Evolutionary conservation across 2,329 filamentous ascomycete species (phyloP).

Genomic region (Metarhizium sp.): DNA sequence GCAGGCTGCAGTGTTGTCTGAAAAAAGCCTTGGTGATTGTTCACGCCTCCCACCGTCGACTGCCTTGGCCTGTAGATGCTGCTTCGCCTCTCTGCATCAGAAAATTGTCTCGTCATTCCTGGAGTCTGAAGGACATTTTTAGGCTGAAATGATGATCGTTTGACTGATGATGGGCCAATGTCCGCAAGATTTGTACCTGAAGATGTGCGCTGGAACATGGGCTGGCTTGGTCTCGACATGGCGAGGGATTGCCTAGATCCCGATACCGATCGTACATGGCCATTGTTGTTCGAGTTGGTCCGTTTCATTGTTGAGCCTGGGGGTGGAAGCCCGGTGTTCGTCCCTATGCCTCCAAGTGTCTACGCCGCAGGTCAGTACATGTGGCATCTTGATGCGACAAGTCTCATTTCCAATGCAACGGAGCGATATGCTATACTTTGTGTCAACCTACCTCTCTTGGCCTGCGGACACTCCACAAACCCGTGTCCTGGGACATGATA

Average conservation of each 20-base stretch:
- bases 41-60: conserved; percentile 56
- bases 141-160: conserved; percentile 72
- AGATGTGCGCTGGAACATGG: conserved; percentile 75
- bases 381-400: conserved; percentile 9
- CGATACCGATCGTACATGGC: conserved; percentile 75
- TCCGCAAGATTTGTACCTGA: conserved; percentile 75
- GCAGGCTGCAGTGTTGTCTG: conserved; percentile 74
- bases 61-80: conserved; percentile 70
- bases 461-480: conserved; percentile 84
- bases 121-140: conserved; percentile 45
- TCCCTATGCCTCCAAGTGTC: conserved; percentile 79
- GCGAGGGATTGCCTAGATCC: conserved; percentile 80
- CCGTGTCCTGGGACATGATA: conserved; percentile 75
- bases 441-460: conserved; percentile 66
- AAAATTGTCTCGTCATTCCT: conserved; percentile 41
- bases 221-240: conserved; percentile 73
- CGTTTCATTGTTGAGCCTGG: conserved; percentile 92
- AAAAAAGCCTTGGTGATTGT: conserved; percentile 82
- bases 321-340: conserved; percentile 79
- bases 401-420: not conserved
- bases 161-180: conserved; percentile 71
- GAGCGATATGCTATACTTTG: not conserved
- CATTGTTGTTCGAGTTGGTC: conserved; percentile 62
- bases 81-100: conserved; percentile 58
- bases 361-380: conserved; percentile 24